A percentile compares a stretch with the other conserved stretches of the same genome.
Conservation (phyloP, 2,329 filamentous ascomycete genomes). For the Hymenoscyphus linearis region DNA sequence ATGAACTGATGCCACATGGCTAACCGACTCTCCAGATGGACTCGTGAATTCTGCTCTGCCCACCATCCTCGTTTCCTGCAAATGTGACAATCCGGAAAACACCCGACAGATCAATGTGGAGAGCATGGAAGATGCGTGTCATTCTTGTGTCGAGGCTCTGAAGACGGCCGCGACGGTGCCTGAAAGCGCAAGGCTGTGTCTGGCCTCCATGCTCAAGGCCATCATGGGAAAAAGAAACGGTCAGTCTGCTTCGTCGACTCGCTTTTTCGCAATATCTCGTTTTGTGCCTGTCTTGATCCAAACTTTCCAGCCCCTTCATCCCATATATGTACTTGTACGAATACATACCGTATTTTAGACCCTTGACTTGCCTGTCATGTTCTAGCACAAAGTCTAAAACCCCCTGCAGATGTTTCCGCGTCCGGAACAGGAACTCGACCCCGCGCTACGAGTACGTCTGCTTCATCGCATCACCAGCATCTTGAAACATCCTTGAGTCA, state of each 20-base stretch:
- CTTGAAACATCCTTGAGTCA: constrained; percentile 54
- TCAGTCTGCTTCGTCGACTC: constrained; percentile 38
- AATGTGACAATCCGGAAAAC: constrained; percentile 74
- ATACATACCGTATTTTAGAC: too few species aligned
- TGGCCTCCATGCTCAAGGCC: constrained; percentile 69
- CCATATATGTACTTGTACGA: background rate
- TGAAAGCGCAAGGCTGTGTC: constrained; percentile 68
- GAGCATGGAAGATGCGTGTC: constrained; percentile 60
- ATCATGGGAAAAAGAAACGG: constrained; percentile 64
- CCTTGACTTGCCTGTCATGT: background rate
- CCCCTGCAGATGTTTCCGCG: constrained; percentile 30
- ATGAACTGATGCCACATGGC: constrained; percentile 4
- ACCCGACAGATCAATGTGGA: constrained; percentile 67
- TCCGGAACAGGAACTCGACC: constrained; percentile 32
- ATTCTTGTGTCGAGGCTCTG: constrained; percentile 66
- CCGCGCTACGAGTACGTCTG: background rate
- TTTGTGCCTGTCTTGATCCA: background rate
- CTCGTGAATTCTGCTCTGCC: constrained; percentile 69
- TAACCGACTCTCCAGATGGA: constrained; percentile 50
- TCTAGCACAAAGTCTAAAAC: background rate
- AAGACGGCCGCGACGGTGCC: constrained; percentile 66
- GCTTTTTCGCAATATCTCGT: background rate
- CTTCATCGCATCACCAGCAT: constrained; percentile 52
- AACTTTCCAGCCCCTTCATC: background rate
- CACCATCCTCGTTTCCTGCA: constrained; percentile 78